Evolutionary conservation across 345 rosid genomes (phyloP).

Genomic region (Salix arbutifolia): DNA sequence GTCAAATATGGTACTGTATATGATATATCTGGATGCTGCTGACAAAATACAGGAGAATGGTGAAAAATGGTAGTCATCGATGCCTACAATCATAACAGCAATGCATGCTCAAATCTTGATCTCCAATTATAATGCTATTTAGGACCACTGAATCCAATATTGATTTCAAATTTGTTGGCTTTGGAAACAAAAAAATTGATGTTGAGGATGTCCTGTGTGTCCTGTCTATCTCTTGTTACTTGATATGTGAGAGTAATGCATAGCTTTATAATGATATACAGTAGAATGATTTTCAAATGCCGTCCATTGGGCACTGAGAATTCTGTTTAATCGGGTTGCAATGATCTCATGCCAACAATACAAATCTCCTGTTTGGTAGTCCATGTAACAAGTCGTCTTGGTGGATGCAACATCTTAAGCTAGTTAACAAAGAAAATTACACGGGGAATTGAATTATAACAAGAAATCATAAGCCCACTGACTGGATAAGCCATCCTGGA

Average conservation of each 20-base stretch:
- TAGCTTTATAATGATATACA: not conserved
- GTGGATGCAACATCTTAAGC: too few species aligned
- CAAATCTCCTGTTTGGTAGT: not conserved
- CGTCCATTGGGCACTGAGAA: not conserved
- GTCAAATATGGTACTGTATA: not conserved
- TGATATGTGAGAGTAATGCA: not conserved
- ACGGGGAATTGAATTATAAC: not conserved
- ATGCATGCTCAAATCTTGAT: not conserved
- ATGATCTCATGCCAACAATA: not conserved
- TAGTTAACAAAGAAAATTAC: not conserved
- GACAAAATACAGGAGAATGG: not conserved
- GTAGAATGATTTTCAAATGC: slow-evolving; percentile 1
- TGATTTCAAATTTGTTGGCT: not conserved
- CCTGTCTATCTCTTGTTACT: not conserved
- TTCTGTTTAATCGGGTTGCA: not conserved
- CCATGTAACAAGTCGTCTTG: not conserved
- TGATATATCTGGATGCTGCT: not conserved
- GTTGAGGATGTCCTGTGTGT: not conserved
- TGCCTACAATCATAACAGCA: not conserved
- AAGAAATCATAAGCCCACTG: not conserved
- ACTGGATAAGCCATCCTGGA: not conserved
- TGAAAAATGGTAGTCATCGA: slow-evolving; percentile 6
- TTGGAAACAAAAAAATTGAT: not conserved
- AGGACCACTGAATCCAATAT: not conserved
- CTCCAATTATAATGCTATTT: not conserved